Evolutionary conservation across 768 basidiomycete genomes (phyloP).

Genomic region (Filobasidium floriforme): DNA sequence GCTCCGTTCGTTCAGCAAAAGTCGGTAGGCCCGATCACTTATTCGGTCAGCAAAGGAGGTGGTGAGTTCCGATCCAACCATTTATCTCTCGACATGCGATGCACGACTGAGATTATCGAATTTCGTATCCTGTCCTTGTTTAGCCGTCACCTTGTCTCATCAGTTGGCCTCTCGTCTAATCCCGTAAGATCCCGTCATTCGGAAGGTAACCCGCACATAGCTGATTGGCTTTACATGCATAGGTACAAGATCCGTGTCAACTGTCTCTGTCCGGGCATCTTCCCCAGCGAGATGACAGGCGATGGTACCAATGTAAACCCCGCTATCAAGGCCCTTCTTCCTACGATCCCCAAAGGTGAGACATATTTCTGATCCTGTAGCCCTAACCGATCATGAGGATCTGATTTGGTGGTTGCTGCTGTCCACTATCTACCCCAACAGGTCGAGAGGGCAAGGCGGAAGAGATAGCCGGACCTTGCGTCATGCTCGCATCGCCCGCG

Average conservation of each 20-base stretch:
- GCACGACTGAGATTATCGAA: neutral
- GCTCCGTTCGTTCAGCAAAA: constrained; percentile 16
- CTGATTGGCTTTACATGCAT: too few species aligned
- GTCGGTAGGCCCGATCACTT: constrained; percentile 16
- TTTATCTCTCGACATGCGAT: neutral
- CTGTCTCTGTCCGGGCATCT: constrained; percentile 36
- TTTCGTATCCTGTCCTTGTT: neutral
- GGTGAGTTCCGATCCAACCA: neutral
- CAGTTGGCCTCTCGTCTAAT: constrained; percentile 17
- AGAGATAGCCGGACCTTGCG: constrained; percentile 40
- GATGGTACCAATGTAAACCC: constrained; percentile 20
- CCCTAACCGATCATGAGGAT: too few species aligned
- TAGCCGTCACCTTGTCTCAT: constrained; percentile 14
- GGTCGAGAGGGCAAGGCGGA: constrained; percentile 38
- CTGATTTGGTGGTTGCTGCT: neutral
- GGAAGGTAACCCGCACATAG: too few species aligned
- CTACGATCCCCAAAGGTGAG: constrained; percentile 17
- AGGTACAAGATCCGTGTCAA: constrained; percentile 40
- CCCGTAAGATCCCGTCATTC: constrained; percentile 6
- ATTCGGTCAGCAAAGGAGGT: constrained; percentile 22
- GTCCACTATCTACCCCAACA: constrained; percentile 1
- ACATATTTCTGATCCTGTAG: too few species aligned
- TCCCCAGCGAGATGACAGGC: constrained; percentile 43
- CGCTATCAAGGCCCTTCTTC: constrained; percentile 6
- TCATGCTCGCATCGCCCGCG: constrained; percentile 31